Conservation (phyloP, 495 filamentous ascomycete species). For the Penicillium antarcticum region DNA sequence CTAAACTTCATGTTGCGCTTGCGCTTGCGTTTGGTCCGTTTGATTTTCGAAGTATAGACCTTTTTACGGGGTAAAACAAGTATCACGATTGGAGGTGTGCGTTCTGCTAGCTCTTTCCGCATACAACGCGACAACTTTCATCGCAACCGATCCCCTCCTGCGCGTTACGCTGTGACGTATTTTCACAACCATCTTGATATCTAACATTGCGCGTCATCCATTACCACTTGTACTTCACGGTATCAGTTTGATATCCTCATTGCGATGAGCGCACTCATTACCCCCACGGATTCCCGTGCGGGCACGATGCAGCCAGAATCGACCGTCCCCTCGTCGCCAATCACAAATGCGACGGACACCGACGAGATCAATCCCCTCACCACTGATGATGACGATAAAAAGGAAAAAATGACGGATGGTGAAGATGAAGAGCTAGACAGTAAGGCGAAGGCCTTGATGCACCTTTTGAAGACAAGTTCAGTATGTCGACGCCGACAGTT, state of each 20-base stretch:
- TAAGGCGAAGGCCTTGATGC: constrained; percentile 41
- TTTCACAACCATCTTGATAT: too few relatives aligned
- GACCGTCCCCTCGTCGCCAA: constrained; percentile 44
- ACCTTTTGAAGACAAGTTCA: constrained; percentile 48
- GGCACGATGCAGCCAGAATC: constrained; percentile 34
- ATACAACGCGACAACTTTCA: too few relatives aligned
- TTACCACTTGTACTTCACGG: background rate
- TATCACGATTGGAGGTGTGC: too few relatives aligned
- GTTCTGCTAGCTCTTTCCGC: too few relatives aligned
- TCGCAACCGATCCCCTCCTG: too few relatives aligned
- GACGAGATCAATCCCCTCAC: constrained; percentile 15
- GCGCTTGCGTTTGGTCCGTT: background rate
- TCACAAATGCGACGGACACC: constrained; percentile 17
- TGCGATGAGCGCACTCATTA: background rate
- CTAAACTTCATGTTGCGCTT: background rate
- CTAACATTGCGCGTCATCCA: background rate
- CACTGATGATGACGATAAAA: constrained; percentile 2
- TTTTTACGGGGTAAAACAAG: too few relatives aligned
- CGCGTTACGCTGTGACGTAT: too few relatives aligned
- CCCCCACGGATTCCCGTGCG: constrained; percentile 29
- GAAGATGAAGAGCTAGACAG: constrained; percentile 41
- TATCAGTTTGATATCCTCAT: too few relatives aligned
- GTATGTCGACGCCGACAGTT: constrained; percentile 27
- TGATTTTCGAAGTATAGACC: too few relatives aligned
- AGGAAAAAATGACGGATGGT: constrained; percentile 1